phyloP scores from a whole-genome alignment of 805 yeast genomes.

The Grigorovia humatica region DNA sequence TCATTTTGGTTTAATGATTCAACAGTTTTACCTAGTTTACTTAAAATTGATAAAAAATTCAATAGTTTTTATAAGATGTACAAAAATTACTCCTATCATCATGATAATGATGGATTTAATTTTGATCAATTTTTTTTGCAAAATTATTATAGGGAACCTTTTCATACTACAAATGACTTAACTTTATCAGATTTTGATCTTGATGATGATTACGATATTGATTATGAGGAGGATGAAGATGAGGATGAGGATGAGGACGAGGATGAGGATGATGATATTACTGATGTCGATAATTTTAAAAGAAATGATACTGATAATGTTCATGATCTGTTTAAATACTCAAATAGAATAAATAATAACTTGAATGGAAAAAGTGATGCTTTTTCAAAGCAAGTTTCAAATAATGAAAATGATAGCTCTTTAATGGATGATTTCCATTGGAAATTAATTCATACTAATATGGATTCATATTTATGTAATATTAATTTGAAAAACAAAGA shows the following conservation, averaged over 20 bases:
- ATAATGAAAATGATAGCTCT: not conserved
- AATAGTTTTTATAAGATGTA: not conserved
- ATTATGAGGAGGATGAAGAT: constrained; percentile 3
- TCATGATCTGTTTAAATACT: not conserved
- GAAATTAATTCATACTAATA: constrained; percentile 3
- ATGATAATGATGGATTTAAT: not conserved
- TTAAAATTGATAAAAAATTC: constrained; percentile 6
- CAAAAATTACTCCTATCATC: not conserved
- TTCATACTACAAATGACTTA: constrained; percentile 1
- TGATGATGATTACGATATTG: constrained; percentile 4
- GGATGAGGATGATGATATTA: not conserved
- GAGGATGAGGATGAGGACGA: not conserved
- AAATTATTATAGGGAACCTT: not conserved
- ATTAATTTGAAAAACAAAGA: not conserved
- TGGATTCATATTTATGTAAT: not conserved
- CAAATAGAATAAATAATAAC: not conserved
- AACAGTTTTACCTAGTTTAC: constrained; percentile 4
- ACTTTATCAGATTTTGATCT: constrained; percentile 4
- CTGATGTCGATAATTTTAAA: not conserved
- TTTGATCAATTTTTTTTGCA: not conserved
- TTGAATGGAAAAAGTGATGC: not conserved
- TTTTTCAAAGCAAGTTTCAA: constrained; percentile 5
- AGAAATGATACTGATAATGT: not conserved
- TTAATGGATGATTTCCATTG: constrained; percentile 3
- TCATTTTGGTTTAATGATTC: constrained; percentile 10